phyloP scores from a whole-genome alignment of 495 filamentous ascomycete genomes.

The Annulohypoxylon nitens region DNA sequence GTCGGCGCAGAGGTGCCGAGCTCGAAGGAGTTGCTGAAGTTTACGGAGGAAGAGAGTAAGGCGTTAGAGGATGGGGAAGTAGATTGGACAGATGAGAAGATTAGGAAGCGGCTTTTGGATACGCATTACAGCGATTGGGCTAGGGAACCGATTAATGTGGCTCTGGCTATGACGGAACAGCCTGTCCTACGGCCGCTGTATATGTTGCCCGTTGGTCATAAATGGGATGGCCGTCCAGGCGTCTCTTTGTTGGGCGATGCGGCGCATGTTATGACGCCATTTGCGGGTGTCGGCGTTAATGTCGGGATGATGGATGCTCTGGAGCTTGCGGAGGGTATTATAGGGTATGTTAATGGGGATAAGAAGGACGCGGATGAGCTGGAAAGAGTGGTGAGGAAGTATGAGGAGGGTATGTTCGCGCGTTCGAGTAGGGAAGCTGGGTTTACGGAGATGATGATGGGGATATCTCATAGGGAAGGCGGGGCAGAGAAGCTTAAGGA shows the following conservation, averaged over 20 bases:
- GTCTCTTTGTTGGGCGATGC: constrained; percentile 72
- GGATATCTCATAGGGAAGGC: constrained; percentile 29
- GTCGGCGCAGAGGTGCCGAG: constrained; percentile 30
- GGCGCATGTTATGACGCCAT: constrained; percentile 73
- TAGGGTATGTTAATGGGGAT: constrained; percentile 22
- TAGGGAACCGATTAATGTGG: constrained; percentile 43
- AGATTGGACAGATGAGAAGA: constrained; percentile 44
- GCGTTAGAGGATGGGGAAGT: constrained; percentile 50
- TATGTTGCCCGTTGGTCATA: constrained; percentile 64
- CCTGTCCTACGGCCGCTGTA: constrained; percentile 55
- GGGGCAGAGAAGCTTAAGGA: constrained; percentile 31
- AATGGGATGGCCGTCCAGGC: constrained; percentile 60
- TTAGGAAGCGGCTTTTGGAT: constrained; percentile 52
- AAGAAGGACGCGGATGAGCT: constrained; percentile 22
- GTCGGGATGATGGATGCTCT: constrained; percentile 69
- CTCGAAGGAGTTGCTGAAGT: constrained; percentile 42
- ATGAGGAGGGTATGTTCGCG: constrained; percentile 48
- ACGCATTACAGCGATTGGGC: constrained; percentile 59
- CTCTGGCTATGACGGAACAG: constrained; percentile 29
- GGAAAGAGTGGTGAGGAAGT: constrained; percentile 30
- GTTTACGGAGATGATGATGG: constrained; percentile 35
- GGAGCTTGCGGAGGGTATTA: constrained; percentile 56
- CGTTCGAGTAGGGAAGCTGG: constrained; percentile 39
- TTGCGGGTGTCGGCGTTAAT: constrained; percentile 72
- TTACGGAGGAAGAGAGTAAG: constrained; percentile 51